Evolutionary conservation across 768 basidiomycete genomes (phyloP), one percentile per base, ranked within the genome.

Genomic region (Favolaschia claudopus): DNA sequence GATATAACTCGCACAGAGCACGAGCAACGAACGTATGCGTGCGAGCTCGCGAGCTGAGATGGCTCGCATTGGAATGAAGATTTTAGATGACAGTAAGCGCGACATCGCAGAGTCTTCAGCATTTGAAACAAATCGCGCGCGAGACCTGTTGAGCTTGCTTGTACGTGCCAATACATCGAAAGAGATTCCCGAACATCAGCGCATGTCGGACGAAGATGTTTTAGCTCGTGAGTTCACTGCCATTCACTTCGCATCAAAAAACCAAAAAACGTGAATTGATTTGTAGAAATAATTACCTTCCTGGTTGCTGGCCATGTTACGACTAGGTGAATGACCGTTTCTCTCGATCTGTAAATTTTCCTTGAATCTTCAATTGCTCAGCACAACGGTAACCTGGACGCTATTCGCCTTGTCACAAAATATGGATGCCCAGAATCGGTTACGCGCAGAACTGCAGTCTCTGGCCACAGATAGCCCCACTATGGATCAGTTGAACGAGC

Each of bases 401-500:
- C 71, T 91, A 0, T 88, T 77, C 63, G 80, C 82, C 1, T 75
- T 92, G 9, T 73, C 82, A 0, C 75, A 81, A 57, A 59, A 82
- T 38, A 77, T 77, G 0, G 72, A 78, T 1, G 70, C 82, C 4
- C 89, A 91, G 60, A 70, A 62, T 5, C 83, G 82, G 60, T 78
- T 93, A 0, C 79, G 88, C 0, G 77, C 82, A 1, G 89, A 93
- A 63, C 74, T 89, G 1, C 69, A 82, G 10, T 64, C 71, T 0
- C 71, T 88, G 12, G 65, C 76, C 1, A 85, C 84, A 0, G 84
- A 89, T 9, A 83, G 71, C 1, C 89, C 89, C 4, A 79, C 80
- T 5, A 89, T 91, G 85, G 90, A 92, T 25, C 80, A 87, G 28
- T 80, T 93, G 1, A 81, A 84, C 53, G 75, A 79, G 2, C 76